Base-by-base conservation (phyloP, 1,284 basidiomycete species). In the Trametes sp. region DNA sequence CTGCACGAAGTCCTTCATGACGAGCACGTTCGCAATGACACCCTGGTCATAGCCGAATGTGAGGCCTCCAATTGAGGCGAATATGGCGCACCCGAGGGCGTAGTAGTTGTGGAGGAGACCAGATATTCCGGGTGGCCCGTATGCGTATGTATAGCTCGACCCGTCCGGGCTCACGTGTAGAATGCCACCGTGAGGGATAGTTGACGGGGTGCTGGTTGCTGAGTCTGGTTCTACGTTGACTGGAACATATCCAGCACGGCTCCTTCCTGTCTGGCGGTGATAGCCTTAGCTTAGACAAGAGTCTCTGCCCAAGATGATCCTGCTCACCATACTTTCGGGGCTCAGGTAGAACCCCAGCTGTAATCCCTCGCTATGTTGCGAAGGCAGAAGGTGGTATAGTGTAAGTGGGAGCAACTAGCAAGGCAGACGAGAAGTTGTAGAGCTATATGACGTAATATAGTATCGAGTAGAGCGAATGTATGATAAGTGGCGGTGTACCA, bases 21-120 rank as follows among this genome's bases (percentile, higher is more conserved):
- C 89, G 16, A 94, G 81, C 9, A 94, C 87, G 73, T 93, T 93
- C 3, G 92, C 89, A 67, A 93, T 90, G 29, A 78, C 77, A 38
- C 79, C 81, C 68, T 82, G 78, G 70, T 80, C 79, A 62, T 80
- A 81, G 5, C 92, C 92, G 74, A 94, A 94, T 26, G 90, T 85
- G 51, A 94, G 73, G 0, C 93, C 92, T 4, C 92, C 93, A 68
- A 94, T 84, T 16, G 88, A 90, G 0, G 89, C 92, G 61, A 92
- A 89, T 36, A 87, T 75, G 1, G 87, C 89, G 67, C 89, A 90
- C 3, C 84, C 76, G 5, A 87, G 74, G 1, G 87, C 83, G 65
- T 86, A 89, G 56, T 79, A 80, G 72, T 91, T 92, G 66, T 82
- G 81, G 51, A 81, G 72, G n/a, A 92, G 79, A 14, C 90, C 90